Evolutionary conservation across 2,329 filamentous ascomycete species (phyloP).

Genomic region (Rhynchosporium agropyri): DNA sequence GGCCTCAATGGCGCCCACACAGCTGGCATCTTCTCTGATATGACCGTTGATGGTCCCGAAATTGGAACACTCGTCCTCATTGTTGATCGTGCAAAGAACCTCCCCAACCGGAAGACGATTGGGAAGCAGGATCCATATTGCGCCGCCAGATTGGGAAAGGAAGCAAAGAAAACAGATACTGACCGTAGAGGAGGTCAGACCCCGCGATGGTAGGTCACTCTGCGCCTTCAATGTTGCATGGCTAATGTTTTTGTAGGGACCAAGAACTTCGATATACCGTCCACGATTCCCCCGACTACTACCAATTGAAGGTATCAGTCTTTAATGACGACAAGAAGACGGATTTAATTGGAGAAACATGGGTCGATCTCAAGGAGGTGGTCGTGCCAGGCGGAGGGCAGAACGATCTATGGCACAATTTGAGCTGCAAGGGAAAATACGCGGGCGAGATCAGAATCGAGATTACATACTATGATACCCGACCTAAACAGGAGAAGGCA

Average conservation of each 20-base stretch:
- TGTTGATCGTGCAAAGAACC: constrained; percentile 92
- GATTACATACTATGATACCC: constrained; percentile 91
- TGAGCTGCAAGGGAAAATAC: constrained; percentile 91
- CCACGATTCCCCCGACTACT: constrained; percentile 95
- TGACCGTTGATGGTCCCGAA: constrained; percentile 87
- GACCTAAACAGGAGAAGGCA: constrained; percentile 77
- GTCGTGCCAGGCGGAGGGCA: constrained; percentile 88
- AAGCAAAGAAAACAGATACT: constrained; percentile 95
- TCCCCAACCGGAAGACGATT: constrained; percentile 95
- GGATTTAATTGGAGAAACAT: constrained; percentile 92
- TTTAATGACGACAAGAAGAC: constrained; percentile 99
- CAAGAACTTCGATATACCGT: constrained; percentile 95
- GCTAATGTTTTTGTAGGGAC: constrained; percentile 65
- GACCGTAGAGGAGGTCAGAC: constrained; percentile 95
- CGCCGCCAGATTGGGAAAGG: constrained; percentile 89
- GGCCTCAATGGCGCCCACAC: constrained; percentile 72
- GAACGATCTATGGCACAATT: constrained; percentile 86
- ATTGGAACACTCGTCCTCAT: constrained; percentile 93
- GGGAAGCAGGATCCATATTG: constrained; percentile 99
- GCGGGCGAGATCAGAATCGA: constrained; percentile 94
- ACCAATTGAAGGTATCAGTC: constrained; percentile 89
- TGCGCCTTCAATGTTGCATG: background rate
- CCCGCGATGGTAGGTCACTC: constrained; percentile 76
- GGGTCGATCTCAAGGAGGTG: constrained; percentile 81
- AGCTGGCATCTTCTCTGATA: constrained; percentile 91